phyloP scores from a whole-genome alignment of 805 yeast species.

The Saturnispora dispora region DNA sequence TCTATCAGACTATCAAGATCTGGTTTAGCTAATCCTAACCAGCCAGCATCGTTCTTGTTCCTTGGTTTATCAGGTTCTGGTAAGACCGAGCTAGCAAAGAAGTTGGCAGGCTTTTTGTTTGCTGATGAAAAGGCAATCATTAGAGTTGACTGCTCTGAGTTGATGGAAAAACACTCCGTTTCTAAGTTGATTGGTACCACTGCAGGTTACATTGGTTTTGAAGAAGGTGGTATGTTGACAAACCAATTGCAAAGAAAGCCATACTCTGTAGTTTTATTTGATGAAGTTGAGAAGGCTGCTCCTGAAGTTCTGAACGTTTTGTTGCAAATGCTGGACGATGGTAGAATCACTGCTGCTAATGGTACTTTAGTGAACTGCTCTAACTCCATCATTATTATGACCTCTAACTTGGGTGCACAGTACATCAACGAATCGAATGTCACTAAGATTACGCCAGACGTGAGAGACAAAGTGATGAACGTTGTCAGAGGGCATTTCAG shows the following conservation, averaged over 20 bases:
- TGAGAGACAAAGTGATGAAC: constrained; percentile 72
- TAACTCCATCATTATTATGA: constrained; percentile 88
- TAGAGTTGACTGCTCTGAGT: constrained; percentile 94
- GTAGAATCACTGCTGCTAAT: constrained; percentile 87
- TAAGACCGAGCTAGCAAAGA: constrained; percentile 96
- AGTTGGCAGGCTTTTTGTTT: constrained; percentile 90
- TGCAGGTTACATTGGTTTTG: constrained; percentile 95
- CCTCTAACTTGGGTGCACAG: constrained; percentile 95
- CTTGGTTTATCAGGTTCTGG: constrained; percentile 96
- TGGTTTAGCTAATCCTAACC: constrained; percentile 92
- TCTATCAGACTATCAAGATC: constrained; percentile 90
- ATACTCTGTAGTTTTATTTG: constrained; percentile 91
- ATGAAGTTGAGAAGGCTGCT: constrained; percentile 97
- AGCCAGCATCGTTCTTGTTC: constrained; percentile 92
- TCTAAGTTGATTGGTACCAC: constrained; percentile 95
- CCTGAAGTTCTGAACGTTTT: constrained; percentile 93
- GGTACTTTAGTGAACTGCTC: constrained; percentile 93
- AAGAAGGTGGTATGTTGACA: constrained; percentile 94
- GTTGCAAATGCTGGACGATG: constrained; percentile 91
- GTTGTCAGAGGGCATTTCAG: constrained; percentile 85
- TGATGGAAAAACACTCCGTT: constrained; percentile 91
- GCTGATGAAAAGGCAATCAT: constrained; percentile 96
- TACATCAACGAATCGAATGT: constrained; percentile 58
- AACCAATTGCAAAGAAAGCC: constrained; percentile 88
- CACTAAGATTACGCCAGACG: constrained; percentile 54